Percentiles rank a stretch among this genome's conserved stretches.
Conservation (phyloP, 208 protist genomes). For the Acanthamoeba triangularis region DNA sequence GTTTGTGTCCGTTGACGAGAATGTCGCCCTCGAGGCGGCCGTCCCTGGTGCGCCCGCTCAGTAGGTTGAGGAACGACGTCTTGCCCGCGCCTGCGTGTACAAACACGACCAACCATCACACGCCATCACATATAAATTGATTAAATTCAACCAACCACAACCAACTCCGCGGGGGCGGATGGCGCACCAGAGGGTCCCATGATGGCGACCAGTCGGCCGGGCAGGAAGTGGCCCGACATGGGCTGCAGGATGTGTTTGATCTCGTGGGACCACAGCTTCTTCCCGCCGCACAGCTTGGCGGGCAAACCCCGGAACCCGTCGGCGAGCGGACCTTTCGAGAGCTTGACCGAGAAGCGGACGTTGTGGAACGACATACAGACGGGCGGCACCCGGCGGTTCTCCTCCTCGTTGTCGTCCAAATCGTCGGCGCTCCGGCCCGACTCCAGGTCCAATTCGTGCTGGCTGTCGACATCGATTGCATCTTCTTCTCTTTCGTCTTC, state of each 20-base stretch:
- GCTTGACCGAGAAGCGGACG: constrained; percentile 22
- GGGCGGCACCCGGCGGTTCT: neutral
- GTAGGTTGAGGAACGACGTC: constrained; percentile 57
- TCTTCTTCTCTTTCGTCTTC: no score
- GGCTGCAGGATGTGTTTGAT: constrained; percentile 16
- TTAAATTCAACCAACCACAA: neutral
- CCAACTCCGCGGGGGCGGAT: neutral
- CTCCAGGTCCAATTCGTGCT: neutral
- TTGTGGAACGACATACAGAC: constrained; percentile 33
- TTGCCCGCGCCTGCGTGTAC: constrained; percentile 9
- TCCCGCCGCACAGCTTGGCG: neutral
- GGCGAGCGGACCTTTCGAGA: neutral
- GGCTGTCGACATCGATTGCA: no score
- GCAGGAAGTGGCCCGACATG: constrained; percentile 48
- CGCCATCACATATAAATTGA: no score
- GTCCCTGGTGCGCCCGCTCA: neutral
- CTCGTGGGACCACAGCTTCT: neutral
- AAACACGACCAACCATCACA: neutral
- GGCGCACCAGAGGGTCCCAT: constrained; percentile 30
- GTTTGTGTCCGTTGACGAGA: constrained; percentile 39
- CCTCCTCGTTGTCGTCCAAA: neutral
- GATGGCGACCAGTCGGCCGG: constrained; percentile 33
- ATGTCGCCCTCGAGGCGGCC: neutral
- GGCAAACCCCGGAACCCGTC: neutral
- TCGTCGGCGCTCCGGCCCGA: neutral